A percentile compares a stretch with the other conserved stretches of the same genome.
These are phyloP conservation scores for Solanum stenotomum DNA, from an alignment of 257 asterid species.

Conservation along the genomic window DNA sequence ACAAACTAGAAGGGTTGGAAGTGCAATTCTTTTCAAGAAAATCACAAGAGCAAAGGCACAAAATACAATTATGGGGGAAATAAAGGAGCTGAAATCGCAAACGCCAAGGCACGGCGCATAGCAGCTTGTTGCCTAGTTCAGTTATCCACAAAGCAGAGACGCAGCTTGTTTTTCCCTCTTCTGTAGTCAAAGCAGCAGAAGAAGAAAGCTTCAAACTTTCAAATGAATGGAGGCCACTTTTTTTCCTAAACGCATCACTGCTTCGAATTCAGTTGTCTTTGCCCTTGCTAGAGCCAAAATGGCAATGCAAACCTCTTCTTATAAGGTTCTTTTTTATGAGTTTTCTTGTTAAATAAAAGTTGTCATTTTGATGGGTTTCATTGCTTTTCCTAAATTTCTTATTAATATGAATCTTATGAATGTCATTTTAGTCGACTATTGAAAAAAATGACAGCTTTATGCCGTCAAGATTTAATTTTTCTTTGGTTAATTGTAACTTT, in stretches of 20 bases:
- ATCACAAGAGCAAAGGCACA: background rate
- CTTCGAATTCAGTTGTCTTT: conserved; percentile 12
- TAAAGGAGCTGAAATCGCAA: background rate
- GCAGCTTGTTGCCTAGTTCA: background rate
- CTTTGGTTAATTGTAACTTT: background rate
- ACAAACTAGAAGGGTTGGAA: background rate
- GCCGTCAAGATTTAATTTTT: background rate
- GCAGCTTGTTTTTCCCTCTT: background rate
- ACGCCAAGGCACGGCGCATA: background rate
- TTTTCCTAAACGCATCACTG: conserved; percentile 19
- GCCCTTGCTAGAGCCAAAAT: conserved; percentile 29
- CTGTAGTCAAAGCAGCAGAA: background rate
- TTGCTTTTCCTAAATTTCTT: background rate
- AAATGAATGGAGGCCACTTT: conserved; percentile 26
- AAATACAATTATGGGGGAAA: background rate
- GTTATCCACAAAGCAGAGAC: conserved; percentile 9
- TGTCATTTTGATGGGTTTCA: background rate
- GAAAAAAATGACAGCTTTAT: background rate
- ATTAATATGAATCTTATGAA: background rate
- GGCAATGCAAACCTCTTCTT: conserved; percentile 59
- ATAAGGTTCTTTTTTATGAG: conserved; percentile 31
- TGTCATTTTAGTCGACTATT: background rate
- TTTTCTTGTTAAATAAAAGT: background rate
- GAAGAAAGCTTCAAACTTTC: background rate
- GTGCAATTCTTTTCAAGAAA: background rate